A percentile compares a stretch with the other conserved stretches of the same genome.
phyloP scores from a whole-genome alignment of 768 basidiomycete species.

The Podaxis mareebaensis region DNA sequence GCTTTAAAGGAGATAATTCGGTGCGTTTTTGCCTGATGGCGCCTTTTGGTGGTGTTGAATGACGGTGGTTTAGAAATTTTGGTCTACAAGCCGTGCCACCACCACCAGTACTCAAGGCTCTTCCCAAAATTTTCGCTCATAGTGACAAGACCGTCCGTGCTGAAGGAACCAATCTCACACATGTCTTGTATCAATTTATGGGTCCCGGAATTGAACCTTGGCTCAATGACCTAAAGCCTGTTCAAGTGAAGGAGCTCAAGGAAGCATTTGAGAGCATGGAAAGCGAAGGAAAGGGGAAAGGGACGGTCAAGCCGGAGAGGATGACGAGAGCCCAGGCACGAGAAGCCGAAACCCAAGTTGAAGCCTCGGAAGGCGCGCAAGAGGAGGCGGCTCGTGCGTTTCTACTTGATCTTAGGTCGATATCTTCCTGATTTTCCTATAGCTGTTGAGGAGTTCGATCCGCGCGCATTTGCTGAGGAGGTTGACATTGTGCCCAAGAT shows the following conservation, averaged over 20 bases:
- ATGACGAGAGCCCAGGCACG: constrained; percentile 75
- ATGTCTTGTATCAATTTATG: constrained; percentile 82
- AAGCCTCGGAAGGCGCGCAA: constrained; percentile 36
- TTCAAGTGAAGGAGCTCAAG: constrained; percentile 94
- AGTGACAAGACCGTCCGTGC: constrained; percentile 94
- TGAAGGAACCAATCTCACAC: constrained; percentile 80
- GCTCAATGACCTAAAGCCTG: constrained; percentile 90
- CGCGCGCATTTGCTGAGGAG: constrained; percentile 76
- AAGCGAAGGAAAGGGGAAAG: constrained; percentile 83
- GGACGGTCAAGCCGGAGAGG: constrained; percentile 75
- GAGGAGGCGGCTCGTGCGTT: constrained; percentile 46
- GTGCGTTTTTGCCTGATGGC: constrained; percentile 43
- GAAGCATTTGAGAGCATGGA: constrained; percentile 87
- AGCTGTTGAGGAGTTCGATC: constrained; percentile 67
- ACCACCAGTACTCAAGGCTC: constrained; percentile 76
- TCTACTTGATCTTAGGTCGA: constrained; percentile 7
- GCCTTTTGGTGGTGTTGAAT: constrained; percentile 9
- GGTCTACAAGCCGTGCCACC: constrained; percentile 75
- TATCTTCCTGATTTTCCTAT: constrained; percentile 17
- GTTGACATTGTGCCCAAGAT: constrained; percentile 78
- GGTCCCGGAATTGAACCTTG: constrained; percentile 82
- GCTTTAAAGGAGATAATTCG: constrained; percentile 83
- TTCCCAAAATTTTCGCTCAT: constrained; percentile 95
- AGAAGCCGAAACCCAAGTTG: constrained; percentile 56
- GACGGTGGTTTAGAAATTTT: constrained; percentile 56